Evolutionary conservation across 1,284 basidiomycete genomes (phyloP).

Genomic region (Ustilago nuda): DNA sequence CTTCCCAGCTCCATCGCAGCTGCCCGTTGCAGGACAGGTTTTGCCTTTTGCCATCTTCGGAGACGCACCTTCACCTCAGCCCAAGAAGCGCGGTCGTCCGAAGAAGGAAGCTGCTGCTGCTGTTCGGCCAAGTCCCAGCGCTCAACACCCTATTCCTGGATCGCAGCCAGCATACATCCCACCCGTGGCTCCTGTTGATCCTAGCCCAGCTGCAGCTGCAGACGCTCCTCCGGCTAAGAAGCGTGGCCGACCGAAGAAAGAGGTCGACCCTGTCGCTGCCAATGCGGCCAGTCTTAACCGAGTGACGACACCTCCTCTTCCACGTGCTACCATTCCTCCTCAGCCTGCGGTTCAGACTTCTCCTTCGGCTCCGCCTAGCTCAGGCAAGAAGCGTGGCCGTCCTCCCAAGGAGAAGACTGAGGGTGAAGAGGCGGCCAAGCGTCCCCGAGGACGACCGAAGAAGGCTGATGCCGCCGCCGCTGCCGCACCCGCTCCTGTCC

Average conservation of each 20-base stretch:
- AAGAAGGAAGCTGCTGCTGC: slow-evolving; percentile 9
- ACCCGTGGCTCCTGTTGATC: slow-evolving; percentile 5
- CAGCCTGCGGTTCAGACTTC: slow-evolving; percentile 20
- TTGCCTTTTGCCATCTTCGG: slow-evolving; percentile 7
- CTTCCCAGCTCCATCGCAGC: slow-evolving; percentile 1
- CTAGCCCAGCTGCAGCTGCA: not conserved
- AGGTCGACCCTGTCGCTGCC: slow-evolving; percentile 18
- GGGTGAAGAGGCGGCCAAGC: slow-evolving; percentile 35
- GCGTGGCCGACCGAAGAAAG: slow-evolving; percentile 35
- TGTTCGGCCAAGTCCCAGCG: not conserved
- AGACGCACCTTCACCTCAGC: slow-evolving; percentile 1
- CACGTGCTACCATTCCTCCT: slow-evolving; percentile 8
- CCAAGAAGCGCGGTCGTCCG: slow-evolving; percentile 40
- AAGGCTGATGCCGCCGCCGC: slow-evolving; percentile 27
- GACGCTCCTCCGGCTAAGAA: slow-evolving; percentile 19
- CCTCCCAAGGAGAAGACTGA: slow-evolving; percentile 39
- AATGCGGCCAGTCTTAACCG: slow-evolving; percentile 24
- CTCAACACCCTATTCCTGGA: not conserved
- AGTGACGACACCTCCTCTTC: slow-evolving; percentile 28
- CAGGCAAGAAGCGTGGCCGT: slow-evolving; percentile 42
- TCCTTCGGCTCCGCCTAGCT: slow-evolving; percentile 17
- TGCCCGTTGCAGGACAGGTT: not conserved
- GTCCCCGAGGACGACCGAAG: slow-evolving; percentile 44
- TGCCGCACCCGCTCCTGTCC: not conserved
- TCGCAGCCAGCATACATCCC: not conserved